Evolutionary conservation across 345 rosid genomes (phyloP).

Genomic region (Acer yangbiense): DNA sequence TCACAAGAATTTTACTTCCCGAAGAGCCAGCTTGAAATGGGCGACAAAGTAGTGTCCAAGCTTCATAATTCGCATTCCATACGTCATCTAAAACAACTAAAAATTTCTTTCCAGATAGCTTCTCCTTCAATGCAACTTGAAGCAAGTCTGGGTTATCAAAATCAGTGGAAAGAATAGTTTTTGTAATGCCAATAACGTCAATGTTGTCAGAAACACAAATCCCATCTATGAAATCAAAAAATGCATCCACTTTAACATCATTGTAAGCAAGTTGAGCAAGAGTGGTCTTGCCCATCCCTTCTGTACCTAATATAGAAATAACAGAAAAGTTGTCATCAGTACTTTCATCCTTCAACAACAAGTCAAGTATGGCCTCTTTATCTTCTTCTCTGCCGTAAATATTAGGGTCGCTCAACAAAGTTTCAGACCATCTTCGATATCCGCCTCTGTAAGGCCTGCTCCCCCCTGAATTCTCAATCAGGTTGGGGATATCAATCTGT

Average conservation of each 20-base stretch:
- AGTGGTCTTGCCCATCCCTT: conserved; percentile 30
- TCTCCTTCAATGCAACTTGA: conserved; percentile 4
- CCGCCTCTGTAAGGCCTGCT: neutral
- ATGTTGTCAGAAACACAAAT: conserved; percentile 16
- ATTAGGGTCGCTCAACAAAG: conserved; percentile 12
- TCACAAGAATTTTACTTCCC: conserved; percentile 15
- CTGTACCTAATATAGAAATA: conserved; percentile 26
- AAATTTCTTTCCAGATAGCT: conserved; percentile 13
- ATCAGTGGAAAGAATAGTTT: neutral
- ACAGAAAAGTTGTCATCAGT: neutral
- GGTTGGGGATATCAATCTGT: neutral
- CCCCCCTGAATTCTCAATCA: neutral
- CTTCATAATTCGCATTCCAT: conserved; percentile 9
- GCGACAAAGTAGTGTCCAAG: neutral
- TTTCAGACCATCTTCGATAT: neutral
- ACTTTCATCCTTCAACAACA: conserved; percentile 1
- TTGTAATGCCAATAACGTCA: neutral
- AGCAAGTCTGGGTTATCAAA: conserved; percentile 8
- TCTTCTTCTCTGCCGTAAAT: conserved; percentile 25
- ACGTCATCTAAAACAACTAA: conserved; percentile 31
- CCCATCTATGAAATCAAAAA: conserved; percentile 11
- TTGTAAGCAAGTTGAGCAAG: conserved; percentile 24
- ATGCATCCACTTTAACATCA: neutral
- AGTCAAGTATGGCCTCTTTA: conserved; percentile 10
- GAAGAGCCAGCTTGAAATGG: neutral